Evolutionary conservation across 1,284 basidiomycete species (phyloP), one percentile per base, ranked within the genome.

Genomic region (Puccinia brachypodii): DNA sequence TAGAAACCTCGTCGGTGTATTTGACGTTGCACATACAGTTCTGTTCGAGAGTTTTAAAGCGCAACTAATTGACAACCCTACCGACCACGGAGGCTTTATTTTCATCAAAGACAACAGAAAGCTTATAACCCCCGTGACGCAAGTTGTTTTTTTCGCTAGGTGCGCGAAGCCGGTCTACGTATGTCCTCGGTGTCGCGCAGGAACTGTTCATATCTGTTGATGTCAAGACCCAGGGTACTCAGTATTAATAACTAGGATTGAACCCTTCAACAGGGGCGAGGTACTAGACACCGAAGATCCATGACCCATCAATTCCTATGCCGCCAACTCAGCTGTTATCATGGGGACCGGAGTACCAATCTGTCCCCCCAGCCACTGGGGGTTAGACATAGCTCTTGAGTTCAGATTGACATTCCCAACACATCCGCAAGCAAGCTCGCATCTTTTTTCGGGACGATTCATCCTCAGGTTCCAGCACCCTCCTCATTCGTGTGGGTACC

Each of bases 181-280:
- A 13, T 33, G 33, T 40, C 31, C 31, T n/a, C 42, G 38, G 36
- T 66, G 19, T 44, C 36, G n/a, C 6, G 44, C 19, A 68, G 38
- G 6, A 25, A 36, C 38, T 68, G 40, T 68, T 44, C 38, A 68
- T 40, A 28, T 25, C 44, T 68, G n/a, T 68, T 68, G 40, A 68
- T 68, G 64, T 68, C 64, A 44, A 68, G 64, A n/a, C 40, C 44
- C 38, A 68, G 64, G 64, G 64, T 44, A 25, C n/a, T 68, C 38
- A 60, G n/a, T 28, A 68, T 38, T 44, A 68, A 66, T 40, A n/a
- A 14, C 11, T 40, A 44, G 64, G 64, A 44, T 38, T 28, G 19
- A 44, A 68, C 64, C 64, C 64, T 68, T 42, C 40, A 68, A 16
- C 64, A 25, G 9, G 38, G 38, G 64, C 38, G 38, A 68, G 64